phyloP scores from a whole-genome alignment of 352 stramenopile species.

The Thalassiosira livingstoniorum region DNA sequence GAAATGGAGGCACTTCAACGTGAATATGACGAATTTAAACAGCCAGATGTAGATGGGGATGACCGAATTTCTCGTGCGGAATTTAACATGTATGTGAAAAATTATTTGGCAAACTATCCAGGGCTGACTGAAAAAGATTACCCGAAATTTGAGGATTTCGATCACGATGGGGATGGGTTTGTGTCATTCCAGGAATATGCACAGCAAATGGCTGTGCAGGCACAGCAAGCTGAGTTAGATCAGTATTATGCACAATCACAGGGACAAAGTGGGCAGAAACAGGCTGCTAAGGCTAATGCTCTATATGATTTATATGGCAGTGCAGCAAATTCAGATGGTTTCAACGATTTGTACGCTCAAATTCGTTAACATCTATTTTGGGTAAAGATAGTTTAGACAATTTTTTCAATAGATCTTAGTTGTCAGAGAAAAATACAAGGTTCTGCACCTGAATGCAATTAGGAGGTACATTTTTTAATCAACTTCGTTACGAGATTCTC shows the following conservation, averaged over 20 bases:
- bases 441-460: too few relatives aligned
- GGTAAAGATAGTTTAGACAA: too few relatives aligned
- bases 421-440: too few relatives aligned
- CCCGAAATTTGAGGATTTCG: constrained; percentile 86
- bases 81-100: constrained; percentile 86
- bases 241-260: constrained; percentile 61
- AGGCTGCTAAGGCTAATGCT: constrained; percentile 57
- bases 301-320: constrained; percentile 59
- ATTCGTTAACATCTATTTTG: too few relatives aligned
- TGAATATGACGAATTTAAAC: constrained; percentile 88
- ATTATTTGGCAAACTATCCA: constrained; percentile 85
- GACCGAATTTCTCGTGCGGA: constrained; percentile 80
- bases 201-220: constrained; percentile 83
- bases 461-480: too few relatives aligned
- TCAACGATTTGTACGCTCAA: constrained; percentile 68
- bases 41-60: constrained; percentile 84
- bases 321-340: constrained; percentile 41
- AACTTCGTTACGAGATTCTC: too few relatives aligned
- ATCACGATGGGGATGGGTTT: constrained; percentile 82
- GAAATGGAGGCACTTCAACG: constrained; percentile 82
- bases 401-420: too few relatives aligned
- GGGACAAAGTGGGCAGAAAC: constrained; percentile 40
- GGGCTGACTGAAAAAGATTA: constrained; percentile 83
- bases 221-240: constrained; percentile 79
- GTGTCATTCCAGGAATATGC: constrained; percentile 84